Base-by-base conservation (phyloP, 331 rosid genomes). In the Phaseolus coccineus region DNA sequence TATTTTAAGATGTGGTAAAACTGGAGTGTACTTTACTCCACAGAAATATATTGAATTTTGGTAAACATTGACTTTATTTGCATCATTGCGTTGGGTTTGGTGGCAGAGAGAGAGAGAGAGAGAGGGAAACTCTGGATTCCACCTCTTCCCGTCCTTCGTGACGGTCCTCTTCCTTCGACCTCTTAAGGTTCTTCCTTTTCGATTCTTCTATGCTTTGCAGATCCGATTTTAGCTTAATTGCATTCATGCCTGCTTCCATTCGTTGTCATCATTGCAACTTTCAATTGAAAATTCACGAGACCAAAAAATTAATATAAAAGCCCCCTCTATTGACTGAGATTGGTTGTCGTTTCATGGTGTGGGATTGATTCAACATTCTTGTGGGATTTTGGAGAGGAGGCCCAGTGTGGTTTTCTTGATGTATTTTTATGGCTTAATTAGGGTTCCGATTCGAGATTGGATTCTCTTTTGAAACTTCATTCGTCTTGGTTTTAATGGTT, bases 91-190 rank as follows among this genome's bases (percentile, higher is more conserved):
- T 61, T 61, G 44, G 67, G 11, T 62, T 62, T 15, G 44, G 11
- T 61, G 40, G 1, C 25, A 30, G 2, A 11, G 0, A 53, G 28
- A 53, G 59, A 53, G 39, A 57, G 16, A 61, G 6, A 61, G 68
- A 62, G 67, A 13, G 68, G 67, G 86, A 78, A 84, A 84, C 92
- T 95, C 96, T 93, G 98, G 98, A 93, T 90, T 93, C 91, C 86
- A 83, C 88, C 93, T 81, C 86, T 70, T 87, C 87, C 96, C 96
- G 96, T 93, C 97, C 98, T 81, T 78, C 87, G 93, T 81, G 96
- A 87, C 98, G 98, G 97, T 91, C 88, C 89, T 88, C 85, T 86
- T 84, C 91, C 97, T 88, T 80, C 87, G 84, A 87, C 81, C 85
- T 85, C 88, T 80, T 87, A 89, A 88, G 97, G 97, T 93, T 24